phyloP scores from a whole-genome alignment of 2,329 filamentous ascomycete species.

The Emmonsia crescens region DNA sequence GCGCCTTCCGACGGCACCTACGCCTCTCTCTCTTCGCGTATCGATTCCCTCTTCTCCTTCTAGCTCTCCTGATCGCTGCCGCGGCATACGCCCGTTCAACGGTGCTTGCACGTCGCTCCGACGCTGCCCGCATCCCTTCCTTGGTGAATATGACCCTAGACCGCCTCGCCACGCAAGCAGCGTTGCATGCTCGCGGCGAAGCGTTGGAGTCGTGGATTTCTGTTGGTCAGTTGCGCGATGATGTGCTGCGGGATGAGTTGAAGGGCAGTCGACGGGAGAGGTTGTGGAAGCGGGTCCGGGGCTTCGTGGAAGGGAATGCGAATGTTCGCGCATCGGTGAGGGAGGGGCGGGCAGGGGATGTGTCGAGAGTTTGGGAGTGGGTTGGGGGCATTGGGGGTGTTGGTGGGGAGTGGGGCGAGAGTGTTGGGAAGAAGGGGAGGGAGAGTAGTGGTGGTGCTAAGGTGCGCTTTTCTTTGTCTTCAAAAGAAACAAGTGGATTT shows the following conservation, averaged over 20 bases:
- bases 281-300: conserved; percentile 73
- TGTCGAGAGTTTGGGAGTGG: conserved; percentile 59
- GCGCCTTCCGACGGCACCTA: conserved; percentile 37
- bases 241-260: conserved; percentile 75
- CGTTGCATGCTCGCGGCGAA: conserved; percentile 56
- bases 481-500: conserved; percentile 10
- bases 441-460: conserved; percentile 17
- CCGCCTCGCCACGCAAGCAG: conserved; percentile 71
- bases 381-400: conserved; percentile 48
- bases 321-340: conserved; percentile 75
- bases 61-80: conserved; percentile 36
- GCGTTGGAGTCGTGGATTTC: conserved; percentile 71
- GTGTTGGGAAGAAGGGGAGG: conserved; percentile 12
- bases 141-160: conserved; percentile 78
- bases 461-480: conserved; percentile 20
- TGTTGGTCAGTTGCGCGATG: conserved; percentile 80
- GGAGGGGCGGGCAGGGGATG: conserved; percentile 45
- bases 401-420: conserved; percentile 22
- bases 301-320: conserved; percentile 83
- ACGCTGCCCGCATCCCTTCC: conserved; percentile 63
- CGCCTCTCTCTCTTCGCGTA: conserved; percentile 40
- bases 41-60: conserved; percentile 41
- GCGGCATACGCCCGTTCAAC: conserved; percentile 54
- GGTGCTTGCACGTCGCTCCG: conserved; percentile 52
- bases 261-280: conserved; percentile 62